phyloP scores from a whole-genome alignment of 1,284 basidiomycete species.

The Boletus mariae region DNA sequence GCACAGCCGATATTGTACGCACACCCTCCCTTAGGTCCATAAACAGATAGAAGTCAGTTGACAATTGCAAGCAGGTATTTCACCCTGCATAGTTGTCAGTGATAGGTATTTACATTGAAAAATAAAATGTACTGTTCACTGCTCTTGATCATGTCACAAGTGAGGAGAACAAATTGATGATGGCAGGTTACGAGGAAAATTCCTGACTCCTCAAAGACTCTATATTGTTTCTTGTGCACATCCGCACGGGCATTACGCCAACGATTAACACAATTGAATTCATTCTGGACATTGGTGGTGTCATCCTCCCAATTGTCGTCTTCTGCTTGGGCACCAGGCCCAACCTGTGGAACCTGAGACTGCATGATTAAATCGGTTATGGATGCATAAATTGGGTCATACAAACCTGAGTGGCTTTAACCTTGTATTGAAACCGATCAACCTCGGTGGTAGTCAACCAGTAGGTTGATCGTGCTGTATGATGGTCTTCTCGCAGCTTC shows the following conservation, averaged over 20 bases:
- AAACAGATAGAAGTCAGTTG: background rate
- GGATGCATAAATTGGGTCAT: no score
- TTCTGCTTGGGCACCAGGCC: no score
- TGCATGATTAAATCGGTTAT: no score
- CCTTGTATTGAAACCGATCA: no score
- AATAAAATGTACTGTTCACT: constrained; percentile 6
- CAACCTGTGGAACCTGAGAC: no score
- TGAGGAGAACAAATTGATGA: background rate
- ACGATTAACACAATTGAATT: background rate
- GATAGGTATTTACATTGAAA: background rate
- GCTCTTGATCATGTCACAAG: constrained; percentile 14
- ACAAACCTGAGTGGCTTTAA: no score
- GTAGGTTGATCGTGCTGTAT: background rate
- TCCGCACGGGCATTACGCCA: background rate
- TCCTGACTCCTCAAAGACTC: background rate
- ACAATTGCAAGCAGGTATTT: constrained; percentile 14
- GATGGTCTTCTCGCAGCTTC: background rate
- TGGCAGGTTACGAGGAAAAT: background rate
- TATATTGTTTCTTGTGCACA: background rate
- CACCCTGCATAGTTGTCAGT: background rate
- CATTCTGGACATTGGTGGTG: no score
- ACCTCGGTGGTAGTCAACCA: background rate
- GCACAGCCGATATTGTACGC: constrained; percentile 12
- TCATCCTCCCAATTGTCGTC: no score
- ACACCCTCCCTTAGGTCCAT: constrained; percentile 3